Evolutionary conservation across 352 stramenopile species (phyloP).

Genomic region (Phytophthora pseudosyringae): DNA sequence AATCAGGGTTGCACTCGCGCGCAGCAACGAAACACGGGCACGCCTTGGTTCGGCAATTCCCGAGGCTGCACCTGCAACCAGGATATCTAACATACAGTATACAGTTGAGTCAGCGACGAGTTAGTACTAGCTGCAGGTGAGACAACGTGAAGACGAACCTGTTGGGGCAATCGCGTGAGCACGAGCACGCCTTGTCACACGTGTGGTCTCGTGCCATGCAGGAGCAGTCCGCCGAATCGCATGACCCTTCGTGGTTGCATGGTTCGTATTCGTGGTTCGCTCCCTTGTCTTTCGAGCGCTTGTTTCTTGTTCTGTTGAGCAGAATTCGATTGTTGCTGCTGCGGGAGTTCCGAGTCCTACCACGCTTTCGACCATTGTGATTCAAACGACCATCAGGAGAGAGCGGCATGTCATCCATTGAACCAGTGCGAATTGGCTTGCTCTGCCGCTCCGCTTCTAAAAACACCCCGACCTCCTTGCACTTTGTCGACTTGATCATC

Average conservation of each 20-base stretch:
- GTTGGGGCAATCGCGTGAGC: constrained; percentile 76
- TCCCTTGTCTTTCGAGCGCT: constrained; percentile 65
- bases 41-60: constrained; percentile 68
- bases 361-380: constrained; percentile 54
- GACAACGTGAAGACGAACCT: constrained; percentile 36
- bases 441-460: constrained; percentile 52
- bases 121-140: constrained; percentile 10
- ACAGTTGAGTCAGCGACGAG: background rate
- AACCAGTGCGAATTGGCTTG: constrained; percentile 25
- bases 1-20: constrained; percentile 65
- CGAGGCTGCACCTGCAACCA: constrained; percentile 59
- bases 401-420: constrained; percentile 41
- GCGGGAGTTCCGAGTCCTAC: constrained; percentile 20
- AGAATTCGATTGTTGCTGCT: constrained; percentile 72
- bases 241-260: constrained; percentile 79
- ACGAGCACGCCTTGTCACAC: constrained; percentile 87
- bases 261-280: constrained; percentile 81
- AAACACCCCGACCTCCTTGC: constrained; percentile 59
- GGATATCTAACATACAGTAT: constrained; percentile 39
- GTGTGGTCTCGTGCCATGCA: constrained; percentile 82
- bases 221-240: constrained; percentile 60
- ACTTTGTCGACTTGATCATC: constrained; percentile 63
- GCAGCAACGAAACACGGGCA: constrained; percentile 67
- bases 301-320: constrained; percentile 69
- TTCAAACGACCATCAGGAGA: constrained; percentile 47